Evolutionary conservation across 2,329 filamentous ascomycete species (phyloP).

Genomic region (Xylogone sp.): DNA sequence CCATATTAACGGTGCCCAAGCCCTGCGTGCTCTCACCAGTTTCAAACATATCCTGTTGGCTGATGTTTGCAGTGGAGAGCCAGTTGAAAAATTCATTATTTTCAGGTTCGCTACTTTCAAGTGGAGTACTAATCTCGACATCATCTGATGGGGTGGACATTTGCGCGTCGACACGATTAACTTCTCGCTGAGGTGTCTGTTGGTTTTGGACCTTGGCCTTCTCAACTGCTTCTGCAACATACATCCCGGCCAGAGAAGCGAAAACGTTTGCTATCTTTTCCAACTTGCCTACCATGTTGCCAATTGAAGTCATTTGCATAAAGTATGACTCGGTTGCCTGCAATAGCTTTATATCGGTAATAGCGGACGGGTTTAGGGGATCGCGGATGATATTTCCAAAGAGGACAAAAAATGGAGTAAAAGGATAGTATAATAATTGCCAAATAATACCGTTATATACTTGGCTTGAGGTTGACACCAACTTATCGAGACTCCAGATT

Average conservation of each 20-base stretch:
- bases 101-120: neutral
- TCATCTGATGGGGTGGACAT: neutral
- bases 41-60: neutral
- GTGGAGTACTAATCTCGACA: neutral
- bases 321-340: neutral
- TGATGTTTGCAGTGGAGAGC: neutral
- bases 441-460: conserved; percentile 13
- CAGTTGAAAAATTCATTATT: neutral
- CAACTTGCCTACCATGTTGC: conserved; percentile 3
- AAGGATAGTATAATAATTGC: conserved; percentile 14
- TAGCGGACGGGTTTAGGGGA: neutral
- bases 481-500: conserved; percentile 7
- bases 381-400: conserved; percentile 9
- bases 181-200: neutral
- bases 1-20: neutral
- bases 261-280: conserved; percentile 10
- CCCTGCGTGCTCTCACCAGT: no score
- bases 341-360: neutral
- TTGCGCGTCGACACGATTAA: neutral
- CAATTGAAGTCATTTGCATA: neutral
- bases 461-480: conserved; percentile 9
- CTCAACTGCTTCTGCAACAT: conserved; percentile 2
- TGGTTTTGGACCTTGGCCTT: neutral
- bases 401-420: conserved; percentile 13
- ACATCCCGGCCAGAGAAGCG: conserved; percentile 5